phyloP scores from a whole-genome alignment of 2,329 filamentous ascomycete genomes.

The Aspergillus proliferans region DNA sequence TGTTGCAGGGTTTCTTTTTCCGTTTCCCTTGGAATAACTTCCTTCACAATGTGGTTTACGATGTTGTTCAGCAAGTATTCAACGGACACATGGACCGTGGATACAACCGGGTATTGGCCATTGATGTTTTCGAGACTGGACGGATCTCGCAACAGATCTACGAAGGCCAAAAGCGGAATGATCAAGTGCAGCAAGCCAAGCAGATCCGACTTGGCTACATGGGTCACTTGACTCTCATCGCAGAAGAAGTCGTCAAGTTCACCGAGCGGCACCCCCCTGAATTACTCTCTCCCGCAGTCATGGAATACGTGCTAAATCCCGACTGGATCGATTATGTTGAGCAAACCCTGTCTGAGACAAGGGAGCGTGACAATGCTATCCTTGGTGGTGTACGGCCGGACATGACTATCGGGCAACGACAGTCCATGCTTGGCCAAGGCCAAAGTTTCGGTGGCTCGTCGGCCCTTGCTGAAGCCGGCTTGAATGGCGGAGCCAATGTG shows the following conservation, averaged over 20 bases:
- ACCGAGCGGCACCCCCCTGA: slow-evolving; percentile 90
- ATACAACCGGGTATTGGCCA: slow-evolving; percentile 81
- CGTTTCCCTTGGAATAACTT: slow-evolving; percentile 99
- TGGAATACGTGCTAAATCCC: slow-evolving; percentile 81
- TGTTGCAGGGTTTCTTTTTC: slow-evolving; percentile 83
- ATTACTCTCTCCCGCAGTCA: slow-evolving; percentile 71
- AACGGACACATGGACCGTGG: slow-evolving; percentile 97
- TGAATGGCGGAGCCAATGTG: slow-evolving; percentile 58
- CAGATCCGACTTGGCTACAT: slow-evolving; percentile 96
- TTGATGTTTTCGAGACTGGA: slow-evolving; percentile 87
- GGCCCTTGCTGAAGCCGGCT: slow-evolving; percentile 71
- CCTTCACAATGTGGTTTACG: slow-evolving; percentile 96
- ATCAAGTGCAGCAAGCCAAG: slow-evolving; percentile 73
- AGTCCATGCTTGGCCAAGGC: slow-evolving; percentile 56
- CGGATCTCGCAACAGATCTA: slow-evolving; percentile 88
- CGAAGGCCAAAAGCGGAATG: slow-evolving; percentile 78
- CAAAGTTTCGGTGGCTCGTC: slow-evolving; percentile 57
- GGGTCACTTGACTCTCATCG: slow-evolving; percentile 94
- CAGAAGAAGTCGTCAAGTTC: slow-evolving; percentile 97
- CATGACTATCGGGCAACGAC: slow-evolving; percentile 72
- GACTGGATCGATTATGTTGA: slow-evolving; percentile 96
- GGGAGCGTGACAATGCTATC: slow-evolving; percentile 96
- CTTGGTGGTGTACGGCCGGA: slow-evolving; percentile 91
- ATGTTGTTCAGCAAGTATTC: slow-evolving; percentile 97
- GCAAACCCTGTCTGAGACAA: slow-evolving; percentile 82